Evolutionary conservation across 345 rosid species (phyloP).

Genomic region (Geranium brycei): DNA sequence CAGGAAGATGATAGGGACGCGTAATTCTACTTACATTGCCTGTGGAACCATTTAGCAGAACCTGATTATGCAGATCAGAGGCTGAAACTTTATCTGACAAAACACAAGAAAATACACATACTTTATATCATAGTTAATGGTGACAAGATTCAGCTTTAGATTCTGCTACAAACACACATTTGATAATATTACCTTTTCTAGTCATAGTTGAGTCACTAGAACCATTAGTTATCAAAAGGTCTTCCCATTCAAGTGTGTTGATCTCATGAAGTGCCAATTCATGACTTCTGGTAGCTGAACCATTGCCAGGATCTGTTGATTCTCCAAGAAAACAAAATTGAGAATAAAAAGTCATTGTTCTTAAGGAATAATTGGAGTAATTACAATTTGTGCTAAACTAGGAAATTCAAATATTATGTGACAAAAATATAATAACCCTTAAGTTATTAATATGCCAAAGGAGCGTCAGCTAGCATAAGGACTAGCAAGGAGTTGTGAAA

Average conservation of each 20-base stretch:
- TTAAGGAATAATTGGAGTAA: too few species aligned
- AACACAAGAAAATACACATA: constrained; percentile 2
- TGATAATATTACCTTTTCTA: constrained; percentile 31
- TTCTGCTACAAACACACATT: constrained; percentile 2
- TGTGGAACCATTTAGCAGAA: constrained; percentile 16
- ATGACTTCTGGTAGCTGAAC: constrained; percentile 32
- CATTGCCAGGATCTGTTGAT: constrained; percentile 39
- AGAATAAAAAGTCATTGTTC: too few species aligned
- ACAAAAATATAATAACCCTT: too few species aligned
- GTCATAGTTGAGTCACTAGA: constrained; percentile 20
- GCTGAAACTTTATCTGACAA: constrained; percentile 37
- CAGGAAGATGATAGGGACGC: constrained; percentile 4
- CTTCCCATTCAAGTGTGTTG: constrained; percentile 98
- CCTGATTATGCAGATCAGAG: constrained; percentile 32
- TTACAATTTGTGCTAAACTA: too few species aligned
- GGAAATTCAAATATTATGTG: too few species aligned
- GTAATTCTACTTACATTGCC: constrained; percentile 35
- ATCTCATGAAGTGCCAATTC: constrained; percentile 73
- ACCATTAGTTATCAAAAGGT: constrained; percentile 50
- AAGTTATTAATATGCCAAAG: not conserved
- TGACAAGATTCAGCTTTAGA: not conserved
- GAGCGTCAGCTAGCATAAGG: too few species aligned
- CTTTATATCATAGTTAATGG: not conserved
- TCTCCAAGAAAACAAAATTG: constrained; percentile 15
- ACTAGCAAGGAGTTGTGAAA: too few species aligned